A percentile compares a stretch with the other conserved stretches of the same genome.
Conservation (phyloP, 2,329 filamentous ascomycete genomes). For the Colletotrichum echinochloae region DNA sequence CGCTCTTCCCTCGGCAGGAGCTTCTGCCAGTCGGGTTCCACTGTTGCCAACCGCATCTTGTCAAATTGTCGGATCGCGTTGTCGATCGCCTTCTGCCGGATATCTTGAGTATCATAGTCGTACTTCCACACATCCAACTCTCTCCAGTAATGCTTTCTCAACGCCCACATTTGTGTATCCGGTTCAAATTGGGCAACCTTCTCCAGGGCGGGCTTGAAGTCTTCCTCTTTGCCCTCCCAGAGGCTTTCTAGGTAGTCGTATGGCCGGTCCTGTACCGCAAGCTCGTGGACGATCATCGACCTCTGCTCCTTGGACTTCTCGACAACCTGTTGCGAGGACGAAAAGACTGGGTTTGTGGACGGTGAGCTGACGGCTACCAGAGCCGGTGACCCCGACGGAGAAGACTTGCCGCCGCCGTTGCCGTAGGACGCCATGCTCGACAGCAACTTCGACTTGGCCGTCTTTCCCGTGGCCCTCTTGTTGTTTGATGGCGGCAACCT, state of each 20-base stretch:
- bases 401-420: constrained; percentile 49
- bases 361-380: constrained; percentile 68
- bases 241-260: constrained; percentile 62
- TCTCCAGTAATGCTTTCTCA: constrained; percentile 70
- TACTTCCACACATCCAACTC: constrained; percentile 75
- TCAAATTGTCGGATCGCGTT: constrained; percentile 71
- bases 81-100: constrained; percentile 71
- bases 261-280: constrained; percentile 66
- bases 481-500: constrained; percentile 48
- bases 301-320: constrained; percentile 67
- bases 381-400: constrained; percentile 65
- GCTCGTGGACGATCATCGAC: constrained; percentile 68
- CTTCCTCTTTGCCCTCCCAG: constrained; percentile 64
- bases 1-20: constrained; percentile 69
- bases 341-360: constrained; percentile 60
- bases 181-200: constrained; percentile 69
- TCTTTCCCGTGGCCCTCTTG: constrained; percentile 51
- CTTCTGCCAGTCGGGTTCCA: constrained; percentile 71
- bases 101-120: constrained; percentile 64
- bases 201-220: constrained; percentile 65
- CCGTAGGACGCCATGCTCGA: constrained; percentile 54
- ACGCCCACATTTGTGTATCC: constrained; percentile 63
- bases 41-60: constrained; percentile 66
- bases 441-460: constrained; percentile 57
- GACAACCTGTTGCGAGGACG: constrained; percentile 63